Evolutionary conservation across 2,329 filamentous ascomycete genomes (phyloP).

Genomic region (Xylariaceae sp.): DNA sequence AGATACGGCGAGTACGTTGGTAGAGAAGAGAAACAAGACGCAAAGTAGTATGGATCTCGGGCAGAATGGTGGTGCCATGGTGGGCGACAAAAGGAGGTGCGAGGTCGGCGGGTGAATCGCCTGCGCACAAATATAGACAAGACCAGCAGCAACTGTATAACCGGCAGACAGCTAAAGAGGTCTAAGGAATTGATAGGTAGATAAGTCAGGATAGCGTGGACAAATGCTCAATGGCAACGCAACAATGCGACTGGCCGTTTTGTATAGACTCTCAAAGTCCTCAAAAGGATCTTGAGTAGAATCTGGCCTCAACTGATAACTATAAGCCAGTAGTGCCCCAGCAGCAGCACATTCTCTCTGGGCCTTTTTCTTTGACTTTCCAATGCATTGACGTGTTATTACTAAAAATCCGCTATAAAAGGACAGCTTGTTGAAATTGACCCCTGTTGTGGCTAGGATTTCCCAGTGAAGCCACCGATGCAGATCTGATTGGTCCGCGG

Average conservation of each 20-base stretch:
- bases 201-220: neutral
- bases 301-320: slow-evolving; percentile 30
- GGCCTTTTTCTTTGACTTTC: slow-evolving; percentile 17
- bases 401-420: slow-evolving; percentile 28
- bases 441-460: slow-evolving; percentile 29
- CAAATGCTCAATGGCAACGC: no score
- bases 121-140: slow-evolving; percentile 20
- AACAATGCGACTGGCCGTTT: slow-evolving; percentile 10
- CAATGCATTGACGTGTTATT: slow-evolving; percentile 33
- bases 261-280: slow-evolving; percentile 12
- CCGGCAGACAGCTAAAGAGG: slow-evolving; percentile 6
- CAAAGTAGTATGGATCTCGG: slow-evolving; percentile 46
- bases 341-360: slow-evolving; percentile 13
- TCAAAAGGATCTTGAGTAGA: slow-evolving; percentile 13
- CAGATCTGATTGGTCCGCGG: slow-evolving; percentile 36
- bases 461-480: slow-evolving; percentile 37
- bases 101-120: slow-evolving; percentile 38
- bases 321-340: slow-evolving; percentile 14
- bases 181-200: neutral
- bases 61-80: slow-evolving; percentile 47
- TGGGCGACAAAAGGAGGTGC: slow-evolving; percentile 37
- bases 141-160: slow-evolving; percentile 20
- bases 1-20: slow-evolving; percentile 60
- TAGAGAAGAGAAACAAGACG: slow-evolving; percentile 50
- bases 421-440: slow-evolving; percentile 38